Percentiles rank a stretch among this genome's conserved stretches.
These are phyloP conservation scores for Trichoderma lentiforme DNA, from an alignment of 2,329 filamentous ascomycete genomes.

Conservation along the genomic window DNA sequence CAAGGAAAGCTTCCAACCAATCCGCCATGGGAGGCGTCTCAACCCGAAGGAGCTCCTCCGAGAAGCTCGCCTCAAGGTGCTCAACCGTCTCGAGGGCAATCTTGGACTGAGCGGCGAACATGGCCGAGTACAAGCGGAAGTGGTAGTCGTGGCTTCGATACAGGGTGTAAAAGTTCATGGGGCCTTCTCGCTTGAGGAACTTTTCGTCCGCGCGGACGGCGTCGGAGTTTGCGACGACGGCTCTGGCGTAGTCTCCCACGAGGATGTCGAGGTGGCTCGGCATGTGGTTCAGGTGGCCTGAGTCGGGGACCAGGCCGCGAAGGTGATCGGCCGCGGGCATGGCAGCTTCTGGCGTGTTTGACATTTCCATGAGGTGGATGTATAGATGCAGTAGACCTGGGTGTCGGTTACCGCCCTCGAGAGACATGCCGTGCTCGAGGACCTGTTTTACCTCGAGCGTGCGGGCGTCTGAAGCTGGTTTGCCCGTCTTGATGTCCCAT, in stretches of 20 bases:
- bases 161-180: slow-evolving; percentile 71
- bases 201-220: slow-evolving; percentile 67
- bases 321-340: slow-evolving; percentile 59
- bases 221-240: slow-evolving; percentile 63
- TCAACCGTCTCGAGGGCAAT: slow-evolving; percentile 59
- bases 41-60: slow-evolving; percentile 61
- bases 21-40: slow-evolving; percentile 72
- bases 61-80: slow-evolving; percentile 59
- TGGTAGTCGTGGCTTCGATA: slow-evolving; percentile 75
- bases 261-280: slow-evolving; percentile 73
- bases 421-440: slow-evolving; percentile 47
- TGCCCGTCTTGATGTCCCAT: slow-evolving; percentile 39
- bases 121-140: slow-evolving; percentile 71
- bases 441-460: slow-evolving; percentile 34
- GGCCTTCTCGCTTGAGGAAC: slow-evolving; percentile 57
- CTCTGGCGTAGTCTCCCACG: slow-evolving; percentile 65
- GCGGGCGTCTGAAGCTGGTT: slow-evolving; percentile 31
- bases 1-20: slow-evolving; percentile 70
- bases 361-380: slow-evolving; percentile 79
- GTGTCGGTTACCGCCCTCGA: slow-evolving; percentile 45
- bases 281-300: slow-evolving; percentile 73
- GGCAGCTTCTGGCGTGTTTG: slow-evolving; percentile 59
- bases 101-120: slow-evolving; percentile 67
- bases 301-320: slow-evolving; percentile 63
- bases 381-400: slow-evolving; percentile 72